Conservation (phyloP, 2,329 filamentous ascomycete genomes). For the Aspergillus sp. region DNA sequence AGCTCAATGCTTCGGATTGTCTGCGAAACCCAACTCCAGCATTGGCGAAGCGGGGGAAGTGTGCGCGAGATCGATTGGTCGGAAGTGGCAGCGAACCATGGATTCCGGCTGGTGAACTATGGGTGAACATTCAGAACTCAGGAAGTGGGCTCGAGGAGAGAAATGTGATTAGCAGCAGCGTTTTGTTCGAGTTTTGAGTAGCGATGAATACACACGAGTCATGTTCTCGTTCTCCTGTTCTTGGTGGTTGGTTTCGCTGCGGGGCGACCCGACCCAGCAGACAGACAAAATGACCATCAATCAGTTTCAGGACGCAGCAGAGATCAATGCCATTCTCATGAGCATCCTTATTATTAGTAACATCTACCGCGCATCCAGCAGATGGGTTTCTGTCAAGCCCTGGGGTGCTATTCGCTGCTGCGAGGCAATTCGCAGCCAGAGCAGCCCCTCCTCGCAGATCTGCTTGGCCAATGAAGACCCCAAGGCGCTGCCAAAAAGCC, state of each 20-base stretch:
- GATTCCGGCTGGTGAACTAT: slow-evolving; percentile 53
- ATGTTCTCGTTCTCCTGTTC: not conserved
- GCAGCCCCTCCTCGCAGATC: slow-evolving; percentile 7
- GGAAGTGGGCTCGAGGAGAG: not conserved
- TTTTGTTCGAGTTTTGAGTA: not conserved
- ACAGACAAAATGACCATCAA: too few species aligned
- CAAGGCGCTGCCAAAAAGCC: slow-evolving; percentile 5
- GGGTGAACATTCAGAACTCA: slow-evolving; percentile 32
- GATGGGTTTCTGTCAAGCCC: not conserved
- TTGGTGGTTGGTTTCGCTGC: not conserved
- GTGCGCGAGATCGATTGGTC: slow-evolving; percentile 53
- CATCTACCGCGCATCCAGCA: not conserved
- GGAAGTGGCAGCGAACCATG: slow-evolving; percentile 46
- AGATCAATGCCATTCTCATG: not conserved
- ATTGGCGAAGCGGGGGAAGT: slow-evolving; percentile 40
- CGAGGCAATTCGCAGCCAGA: not conserved
- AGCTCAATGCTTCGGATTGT: slow-evolving; percentile 48
- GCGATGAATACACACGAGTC: slow-evolving; percentile 2
- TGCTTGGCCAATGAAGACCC: slow-evolving; percentile 16
- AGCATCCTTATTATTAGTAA: slow-evolving; percentile 3
- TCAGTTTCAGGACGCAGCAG: too few species aligned
- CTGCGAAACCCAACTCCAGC: slow-evolving; percentile 49
- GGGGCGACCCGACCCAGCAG: slow-evolving; percentile 6
- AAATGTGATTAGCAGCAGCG: not conserved
- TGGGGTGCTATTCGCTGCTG: slow-evolving; percentile 8